Conservation (phyloP, 2,329 filamentous ascomycete species). For the Paradendryphiella salina region DNA sequence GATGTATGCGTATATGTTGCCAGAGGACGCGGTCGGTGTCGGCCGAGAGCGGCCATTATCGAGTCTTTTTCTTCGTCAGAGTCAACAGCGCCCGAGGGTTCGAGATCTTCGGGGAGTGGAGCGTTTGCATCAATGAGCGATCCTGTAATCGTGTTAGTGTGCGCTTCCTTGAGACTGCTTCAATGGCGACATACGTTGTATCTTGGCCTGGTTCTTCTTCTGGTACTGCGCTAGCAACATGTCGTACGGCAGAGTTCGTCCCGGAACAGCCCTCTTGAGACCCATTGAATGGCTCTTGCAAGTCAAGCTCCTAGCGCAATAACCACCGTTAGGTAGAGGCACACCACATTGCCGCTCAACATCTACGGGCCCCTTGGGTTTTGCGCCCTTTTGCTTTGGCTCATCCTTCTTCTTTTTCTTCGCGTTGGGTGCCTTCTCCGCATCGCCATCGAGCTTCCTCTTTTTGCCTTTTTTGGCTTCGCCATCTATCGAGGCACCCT, state of each 20-base stretch:
- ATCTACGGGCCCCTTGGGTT: conserved; percentile 90
- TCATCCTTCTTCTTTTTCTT: conserved; percentile 96
- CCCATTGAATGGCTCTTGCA: conserved; percentile 98
- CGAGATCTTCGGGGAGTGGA: conserved; percentile 80
- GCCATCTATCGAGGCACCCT: conserved; percentile 45
- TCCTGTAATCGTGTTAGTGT: conserved; percentile 57
- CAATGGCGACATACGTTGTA: conserved; percentile 73
- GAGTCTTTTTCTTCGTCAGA: conserved; percentile 91
- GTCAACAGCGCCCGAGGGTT: conserved; percentile 73
- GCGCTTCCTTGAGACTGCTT: background rate
- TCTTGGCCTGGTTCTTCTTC: conserved; percentile 99
- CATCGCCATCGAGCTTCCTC: conserved; percentile 58
- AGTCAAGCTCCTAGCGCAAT: conserved; percentile 84
- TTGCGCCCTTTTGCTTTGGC: conserved; percentile 77
- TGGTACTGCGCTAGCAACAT: conserved; percentile 71
- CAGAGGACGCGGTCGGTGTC: conserved; percentile 77
- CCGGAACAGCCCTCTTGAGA: conserved; percentile 84
- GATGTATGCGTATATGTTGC: conserved; percentile 64
- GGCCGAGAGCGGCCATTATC: conserved; percentile 76
- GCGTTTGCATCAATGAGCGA: conserved; percentile 94
- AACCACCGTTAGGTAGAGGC: conserved; percentile 77
- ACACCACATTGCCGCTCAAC: conserved; percentile 95
- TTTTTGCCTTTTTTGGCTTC: conserved; percentile 53
- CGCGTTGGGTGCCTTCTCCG: conserved; percentile 76
- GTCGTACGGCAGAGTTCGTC: conserved; percentile 85